Base-by-base conservation (phyloP, 176 grass and related monocot species). In the Coix lacrymajobi region DNA sequence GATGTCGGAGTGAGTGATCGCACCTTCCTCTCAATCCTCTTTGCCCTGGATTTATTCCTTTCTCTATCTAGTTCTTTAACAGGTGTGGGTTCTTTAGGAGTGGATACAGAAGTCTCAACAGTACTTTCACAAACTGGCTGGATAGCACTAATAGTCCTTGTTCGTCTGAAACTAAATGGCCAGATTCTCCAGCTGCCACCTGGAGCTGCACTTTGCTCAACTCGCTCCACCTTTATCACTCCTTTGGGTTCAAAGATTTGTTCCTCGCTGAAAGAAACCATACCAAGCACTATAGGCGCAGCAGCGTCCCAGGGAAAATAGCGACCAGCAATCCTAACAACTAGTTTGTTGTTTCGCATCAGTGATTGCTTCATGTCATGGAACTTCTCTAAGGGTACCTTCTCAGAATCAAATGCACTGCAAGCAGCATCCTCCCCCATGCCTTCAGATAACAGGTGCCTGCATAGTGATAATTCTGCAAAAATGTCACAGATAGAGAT, bases 381-480 rank as follows among this genome's bases (percentile, higher is more conserved):
- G 74, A 97, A 97, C 58, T 92, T 87, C 84, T 94, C 92, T 70
- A 92, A 88, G 83, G 91, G 78, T 72, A 97, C 15, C 85, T 91
- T 91, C 85, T 97, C 88, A 49, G 88, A 81, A 84, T 94, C 81
- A 81, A 97, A 97, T 81, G 86, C 90, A 89, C 72, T 79, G 76
- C 83, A n/a, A 63, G 92, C 95, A 79, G 95, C 92, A 86, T 90
- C 92, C 46, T 44, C 77, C 60, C 94, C 95, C 90, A 97, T 97
- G 58, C 95, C 95, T 89, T 92, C 95, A 78, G 62, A 89, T 87
- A 97, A 71, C 86, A 97, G 81, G 81, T 97, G 95, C 74, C 81
- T 87, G 90, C 95, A 94, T 24, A 97, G 81, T 70, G 95, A 97
- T 80, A 97, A 82, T 81, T 97, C 95, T 97, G 88, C 73, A 86